Conservation (phyloP, 2,329 filamentous ascomycete species). For the Exophiala bonariae region DNA sequence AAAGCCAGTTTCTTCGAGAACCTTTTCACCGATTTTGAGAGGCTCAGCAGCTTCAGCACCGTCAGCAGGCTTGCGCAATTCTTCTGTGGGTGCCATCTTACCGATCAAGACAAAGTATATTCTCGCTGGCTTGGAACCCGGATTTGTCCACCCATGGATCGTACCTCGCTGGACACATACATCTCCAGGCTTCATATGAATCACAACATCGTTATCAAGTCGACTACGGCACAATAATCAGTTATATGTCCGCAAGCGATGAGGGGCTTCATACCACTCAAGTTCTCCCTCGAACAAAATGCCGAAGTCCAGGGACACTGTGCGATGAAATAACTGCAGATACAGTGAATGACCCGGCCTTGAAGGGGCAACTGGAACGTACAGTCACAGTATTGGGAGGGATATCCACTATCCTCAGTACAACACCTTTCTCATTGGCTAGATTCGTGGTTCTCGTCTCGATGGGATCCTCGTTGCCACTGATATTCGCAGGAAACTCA, state of each 20-base stretch:
- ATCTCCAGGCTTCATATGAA: constrained; percentile 7
- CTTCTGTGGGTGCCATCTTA: neutral
- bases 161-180: constrained; percentile 2
- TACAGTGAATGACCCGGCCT: neutral
- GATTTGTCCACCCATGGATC: constrained; percentile 29
- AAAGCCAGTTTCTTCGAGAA: constrained; percentile 1
- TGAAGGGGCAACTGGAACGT: neutral
- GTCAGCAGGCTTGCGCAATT: neutral
- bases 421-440: constrained; percentile 16
- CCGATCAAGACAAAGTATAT: constrained; percentile 27
- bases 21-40: constrained; percentile 17
- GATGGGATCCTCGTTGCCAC: constrained; percentile 18
- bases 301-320: constrained; percentile 30
- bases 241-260: neutral
- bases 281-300: constrained; percentile 30
- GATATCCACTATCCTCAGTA: constrained; percentile 23
- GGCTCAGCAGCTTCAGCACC: constrained; percentile 4
- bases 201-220: constrained; percentile 28
- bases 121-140: constrained; percentile 17
- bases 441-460: constrained; percentile 20
- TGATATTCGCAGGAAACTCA: constrained; percentile 19
- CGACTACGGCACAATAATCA: constrained; percentile 12
- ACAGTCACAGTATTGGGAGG: constrained; percentile 12
- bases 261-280: constrained; percentile 5
- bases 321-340: constrained; percentile 28